Evolutionary conservation across 108 stramenopile genomes (phyloP), one percentile per base, ranked within the genome.

Genomic region (Cyclotella kingstonii): DNA sequence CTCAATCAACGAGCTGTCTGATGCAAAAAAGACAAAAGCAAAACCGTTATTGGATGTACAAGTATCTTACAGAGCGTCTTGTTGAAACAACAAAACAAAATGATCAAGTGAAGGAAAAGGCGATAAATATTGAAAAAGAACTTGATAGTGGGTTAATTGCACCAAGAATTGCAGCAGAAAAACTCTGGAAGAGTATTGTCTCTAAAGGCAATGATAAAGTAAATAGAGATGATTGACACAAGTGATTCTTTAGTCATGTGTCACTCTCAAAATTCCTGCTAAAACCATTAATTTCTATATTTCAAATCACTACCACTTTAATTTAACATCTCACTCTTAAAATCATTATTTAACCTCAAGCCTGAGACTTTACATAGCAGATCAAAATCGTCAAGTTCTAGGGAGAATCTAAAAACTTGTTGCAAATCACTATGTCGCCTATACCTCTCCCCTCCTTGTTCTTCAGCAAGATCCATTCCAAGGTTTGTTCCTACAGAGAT

Each of bases 31-130:
- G 87, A 35, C 44, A 56, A 31, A 55, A 52, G 30, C 90, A 92
- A 59, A 56, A 66, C 42, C 56, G 77, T 31, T 89, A 89, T 63
- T 92, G 91, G 91, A 85, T 92, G 87, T 83, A 83, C 81, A 36
- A 56, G 39, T 60, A 60, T 31, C 44, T 60, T 12, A 10, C 22
- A 18, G 43, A 60, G 33, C n/a, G 44, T 10, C 31, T 60, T 3
- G 15, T 60, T 4, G 58, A 60, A 33, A 60, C 58, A 60, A 54
- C 60, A 21, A 48, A 62, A 34, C 21, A 44, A 48, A 76, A 82
- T 51, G 54, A 54, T n/a, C 30, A 48, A 14, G 45, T 84, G 21
- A 33, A 59, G 26, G 41, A 58, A 11, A 66, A 56, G 33, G 75
- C 79, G 9, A 15, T 31, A n/a, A 44, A 52, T 11, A 51, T 81